phyloP scores from a whole-genome alignment of 306 rosid species.

The Lagenaria siceraria region DNA sequence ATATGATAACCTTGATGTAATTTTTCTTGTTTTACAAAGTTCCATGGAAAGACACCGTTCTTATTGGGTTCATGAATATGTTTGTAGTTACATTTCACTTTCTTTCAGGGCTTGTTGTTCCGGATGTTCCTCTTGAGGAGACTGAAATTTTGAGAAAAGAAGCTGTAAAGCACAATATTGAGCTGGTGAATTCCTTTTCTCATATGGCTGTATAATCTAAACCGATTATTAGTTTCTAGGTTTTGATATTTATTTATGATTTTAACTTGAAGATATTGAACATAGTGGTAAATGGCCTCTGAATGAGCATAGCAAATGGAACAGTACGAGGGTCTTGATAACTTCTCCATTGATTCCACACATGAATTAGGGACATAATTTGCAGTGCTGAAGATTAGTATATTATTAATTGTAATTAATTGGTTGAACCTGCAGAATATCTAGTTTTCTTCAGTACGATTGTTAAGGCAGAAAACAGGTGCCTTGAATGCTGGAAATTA shows the following conservation, averaged over 20 bases:
- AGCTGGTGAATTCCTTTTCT: slow-evolving; percentile 45
- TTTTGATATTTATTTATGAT: neutral
- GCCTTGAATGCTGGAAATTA: neutral
- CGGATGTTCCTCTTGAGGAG: slow-evolving; percentile 93
- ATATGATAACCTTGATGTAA: neutral
- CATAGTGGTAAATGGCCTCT: neutral
- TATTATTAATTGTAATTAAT: neutral
- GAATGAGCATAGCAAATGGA: neutral
- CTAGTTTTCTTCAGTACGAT: neutral
- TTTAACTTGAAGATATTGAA: neutral
- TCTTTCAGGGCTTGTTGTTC: slow-evolving; percentile 77
- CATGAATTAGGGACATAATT: neutral
- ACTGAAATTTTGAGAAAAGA: slow-evolving; percentile 49
- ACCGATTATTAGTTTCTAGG: neutral
- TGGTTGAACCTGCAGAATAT: neutral
- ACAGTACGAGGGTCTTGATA: neutral
- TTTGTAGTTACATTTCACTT: neutral
- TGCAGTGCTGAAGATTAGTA: neutral
- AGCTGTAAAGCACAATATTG: slow-evolving; percentile 64
- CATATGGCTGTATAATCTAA: neutral
- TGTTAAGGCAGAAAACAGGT: neutral
- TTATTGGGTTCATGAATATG: neutral
- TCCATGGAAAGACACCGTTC: neutral
- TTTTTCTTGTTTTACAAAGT: neutral
- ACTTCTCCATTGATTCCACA: neutral